Evolutionary conservation across 1,284 basidiomycete species (phyloP), one percentile per base, ranked within the genome.

Genomic region (Naganishia sp.): DNA sequence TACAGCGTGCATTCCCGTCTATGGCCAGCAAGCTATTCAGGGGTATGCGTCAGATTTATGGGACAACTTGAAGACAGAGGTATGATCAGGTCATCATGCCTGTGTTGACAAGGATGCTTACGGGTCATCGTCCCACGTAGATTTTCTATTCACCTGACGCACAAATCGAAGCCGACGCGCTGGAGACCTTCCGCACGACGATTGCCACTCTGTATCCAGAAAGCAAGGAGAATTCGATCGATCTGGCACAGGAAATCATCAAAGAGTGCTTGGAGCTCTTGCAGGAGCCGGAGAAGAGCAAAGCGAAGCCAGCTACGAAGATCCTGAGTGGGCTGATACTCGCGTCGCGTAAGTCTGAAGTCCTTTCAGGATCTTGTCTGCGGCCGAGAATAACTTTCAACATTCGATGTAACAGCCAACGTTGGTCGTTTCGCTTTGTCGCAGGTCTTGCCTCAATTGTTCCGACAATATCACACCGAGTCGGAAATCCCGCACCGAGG

Each of bases 21-120:
- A 94, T 75, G 94, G 93, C 2, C 73, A 85, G 0, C 78, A 79
- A 1, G 79, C 87, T 0, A 86, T 87, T 6, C 83, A 83, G 10
- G 83, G 84, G 23, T 85, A 85, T 68, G 89, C 88, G 0, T 83
- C 83, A 2, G 89, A 92, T 69, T 79, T 96, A 25, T 95, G 93
- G 90, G 93, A 89, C 76, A 84, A 87, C 1, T 79, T 96, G 41
- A 94, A 91, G 74, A 84, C 95, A 21, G 94, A 96, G 84, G 92
- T 90, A 28, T 28, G 28, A 28, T 28, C 28, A 28, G 28, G 5
- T 3, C 5, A 28, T 28, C 28, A 28, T 28, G 28, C 28, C 28
- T 28, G 28, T 2, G 28, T 28, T 28, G 28, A 1, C 28, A 28
- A 28, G 1, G 5, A 28, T 28, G 28, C 28, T 28, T 28, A 28